phyloP scores from a whole-genome alignment of 2,329 filamentous ascomycete species.

The Fusarium veterinarium region DNA sequence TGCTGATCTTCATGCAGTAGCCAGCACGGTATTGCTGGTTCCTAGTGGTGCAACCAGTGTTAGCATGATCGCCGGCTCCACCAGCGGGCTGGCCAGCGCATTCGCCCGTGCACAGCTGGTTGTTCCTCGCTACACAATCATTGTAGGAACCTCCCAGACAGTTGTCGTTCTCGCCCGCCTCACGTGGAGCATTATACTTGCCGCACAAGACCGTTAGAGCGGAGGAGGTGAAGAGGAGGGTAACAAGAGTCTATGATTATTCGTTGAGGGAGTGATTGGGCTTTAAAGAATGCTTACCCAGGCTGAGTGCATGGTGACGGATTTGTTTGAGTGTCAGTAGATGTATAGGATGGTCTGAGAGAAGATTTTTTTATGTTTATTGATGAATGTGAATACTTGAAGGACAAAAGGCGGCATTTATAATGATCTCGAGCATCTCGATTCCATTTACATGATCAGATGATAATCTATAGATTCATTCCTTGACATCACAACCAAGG shows the following conservation, averaged over 20 bases:
- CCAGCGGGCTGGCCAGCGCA: neutral
- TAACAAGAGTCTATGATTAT: neutral
- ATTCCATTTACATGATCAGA: too few species aligned
- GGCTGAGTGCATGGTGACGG: neutral
- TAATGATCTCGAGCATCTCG: accelerated
- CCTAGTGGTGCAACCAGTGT: neutral
- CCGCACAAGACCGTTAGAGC: neutral
- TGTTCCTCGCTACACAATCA: neutral
- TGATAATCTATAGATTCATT: too few species aligned
- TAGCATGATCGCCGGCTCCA: neutral
- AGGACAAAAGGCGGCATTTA: neutral
- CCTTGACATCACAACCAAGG: too few species aligned
- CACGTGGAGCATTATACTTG: neutral
- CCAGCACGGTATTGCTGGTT: slow-evolving; percentile 4
- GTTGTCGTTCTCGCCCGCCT: neutral
- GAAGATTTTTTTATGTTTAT: too few species aligned
- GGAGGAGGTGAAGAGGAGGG: neutral
- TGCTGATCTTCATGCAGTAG: neutral
- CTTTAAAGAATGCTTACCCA: neutral
- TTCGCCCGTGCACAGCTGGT: neutral
- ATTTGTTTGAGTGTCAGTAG: neutral
- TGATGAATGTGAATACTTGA: accelerated
- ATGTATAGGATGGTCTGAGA: accelerated
- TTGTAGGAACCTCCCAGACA: neutral
- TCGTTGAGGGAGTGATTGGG: accelerated